phyloP scores from a whole-genome alignment of 176 grass and related monocot genomes.

The Aegilops speltoides region DNA sequence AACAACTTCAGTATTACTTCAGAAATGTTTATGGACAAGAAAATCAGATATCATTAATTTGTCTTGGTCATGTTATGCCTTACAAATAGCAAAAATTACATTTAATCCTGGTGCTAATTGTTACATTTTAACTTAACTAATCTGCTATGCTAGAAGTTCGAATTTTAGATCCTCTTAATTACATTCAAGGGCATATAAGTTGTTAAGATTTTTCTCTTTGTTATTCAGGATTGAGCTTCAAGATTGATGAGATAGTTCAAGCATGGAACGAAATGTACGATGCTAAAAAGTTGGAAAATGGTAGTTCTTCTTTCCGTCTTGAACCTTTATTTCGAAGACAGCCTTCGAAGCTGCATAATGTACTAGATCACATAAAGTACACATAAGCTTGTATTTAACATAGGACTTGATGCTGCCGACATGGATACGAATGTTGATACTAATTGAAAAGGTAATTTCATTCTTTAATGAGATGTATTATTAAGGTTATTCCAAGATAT shows the following conservation, averaged over 20 bases:
- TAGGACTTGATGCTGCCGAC: slow-evolving; percentile 19
- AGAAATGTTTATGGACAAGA: neutral
- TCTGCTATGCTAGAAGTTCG: neutral
- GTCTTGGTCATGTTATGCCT: neutral
- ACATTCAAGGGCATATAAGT: neutral
- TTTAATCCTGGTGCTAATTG: neutral
- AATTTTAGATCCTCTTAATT: neutral
- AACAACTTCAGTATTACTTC: neutral
- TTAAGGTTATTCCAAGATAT: neutral
- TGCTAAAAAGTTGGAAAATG: slow-evolving; percentile 63
- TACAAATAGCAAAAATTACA: neutral
- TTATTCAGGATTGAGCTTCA: slow-evolving; percentile 70
- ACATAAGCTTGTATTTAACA: slow-evolving; percentile 28
- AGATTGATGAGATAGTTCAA: slow-evolving; percentile 81
- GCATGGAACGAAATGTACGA: slow-evolving; percentile 84
- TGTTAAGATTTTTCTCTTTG: slow-evolving; percentile 16
- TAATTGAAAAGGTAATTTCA: slow-evolving; percentile 42
- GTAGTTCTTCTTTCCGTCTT: slow-evolving; percentile 56
- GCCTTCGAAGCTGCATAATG: slow-evolving; percentile 61
- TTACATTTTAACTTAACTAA: neutral
- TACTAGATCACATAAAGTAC: slow-evolving; percentile 56
- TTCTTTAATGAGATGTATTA: neutral
- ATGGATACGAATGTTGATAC: slow-evolving; percentile 28
- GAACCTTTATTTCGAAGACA: slow-evolving; percentile 65
- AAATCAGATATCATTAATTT: neutral